A percentile compares a stretch with the other conserved stretches of the same genome.
phyloP scores from a whole-genome alignment of 257 asterid genomes.

The Solanum habrochaites region DNA sequence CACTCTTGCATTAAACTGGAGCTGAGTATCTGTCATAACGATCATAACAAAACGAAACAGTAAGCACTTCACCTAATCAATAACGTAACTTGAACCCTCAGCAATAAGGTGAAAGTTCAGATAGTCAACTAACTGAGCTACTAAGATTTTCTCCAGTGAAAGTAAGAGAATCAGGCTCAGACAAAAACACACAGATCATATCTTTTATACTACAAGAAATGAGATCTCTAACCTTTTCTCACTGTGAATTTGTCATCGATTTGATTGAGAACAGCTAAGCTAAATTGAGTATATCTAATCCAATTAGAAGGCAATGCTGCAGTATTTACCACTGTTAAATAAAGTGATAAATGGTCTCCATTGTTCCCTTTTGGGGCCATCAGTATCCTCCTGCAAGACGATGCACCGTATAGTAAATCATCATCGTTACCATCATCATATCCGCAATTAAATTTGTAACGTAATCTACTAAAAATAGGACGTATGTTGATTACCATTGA shows the following conservation, averaged over 20 bases:
- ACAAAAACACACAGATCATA: neutral
- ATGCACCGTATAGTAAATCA: neutral
- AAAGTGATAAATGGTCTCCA: conserved; percentile 64
- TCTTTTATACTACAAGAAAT: neutral
- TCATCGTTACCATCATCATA: neutral
- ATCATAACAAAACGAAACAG: neutral
- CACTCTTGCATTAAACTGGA: neutral
- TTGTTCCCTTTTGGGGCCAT: conserved; percentile 40
- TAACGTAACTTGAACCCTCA: neutral
- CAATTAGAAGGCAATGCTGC: conserved; percentile 58
- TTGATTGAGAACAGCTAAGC: conserved; percentile 57
- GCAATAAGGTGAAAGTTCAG: neutral
- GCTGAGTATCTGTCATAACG: neutral
- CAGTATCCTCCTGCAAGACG: conserved; percentile 58
- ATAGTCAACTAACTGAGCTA: neutral
- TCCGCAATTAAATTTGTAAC: neutral
- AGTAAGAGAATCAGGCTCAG: neutral
- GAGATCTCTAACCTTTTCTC: conserved; percentile 37
- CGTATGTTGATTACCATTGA: conserved; percentile 33
- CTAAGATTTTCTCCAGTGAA: neutral
- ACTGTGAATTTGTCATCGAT: conserved; percentile 47
- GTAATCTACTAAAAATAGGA: neutral
- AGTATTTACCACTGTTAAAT: conserved; percentile 66
- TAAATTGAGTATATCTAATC: conserved; percentile 74
- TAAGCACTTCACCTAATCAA: neutral